Base-by-base conservation (phyloP, 495 filamentous ascomycete species). In the Aspergillus nanangensis region DNA sequence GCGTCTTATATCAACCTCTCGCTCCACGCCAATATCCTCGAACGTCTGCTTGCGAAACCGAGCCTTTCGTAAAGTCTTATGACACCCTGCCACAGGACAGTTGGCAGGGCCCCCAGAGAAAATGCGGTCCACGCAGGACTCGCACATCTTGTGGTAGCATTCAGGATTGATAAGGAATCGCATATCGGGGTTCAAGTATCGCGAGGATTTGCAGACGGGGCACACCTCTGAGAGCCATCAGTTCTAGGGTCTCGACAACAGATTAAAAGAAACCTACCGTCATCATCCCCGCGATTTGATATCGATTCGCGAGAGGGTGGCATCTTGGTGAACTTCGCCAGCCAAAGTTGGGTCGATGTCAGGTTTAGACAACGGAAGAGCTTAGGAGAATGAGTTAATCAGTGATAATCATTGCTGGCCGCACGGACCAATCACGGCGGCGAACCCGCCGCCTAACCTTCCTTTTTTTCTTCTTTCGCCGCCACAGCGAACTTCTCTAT, bases 101-200 rank as follows among this genome's bases (percentile, higher is more conserved):
- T 86, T 83, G 10, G 90, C 85, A 0, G 94, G 93, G 1, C 93
- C 92, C 18, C 83, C 81, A 19, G 85, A 86, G 78, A 96, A 98
- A 49, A 96, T 88, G 20, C 91, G 85, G 71, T 90, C 87, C 39
- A 97, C 92, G 74, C 93, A 97, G 25, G 84, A 87, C 56, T 83
- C 80, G 70, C 93, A 99, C 89, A 99, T 96, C 50, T 87, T 88
- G 78, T 99, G 93, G 76, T 97, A 99, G 78, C 93, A 99, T 72
- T 94, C 88, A 14, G 92, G 87, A 66, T 96, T 95, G 66, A 97
- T 88, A 51, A 94, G 86, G 69, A 99, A 96, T 41, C 79, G 75
- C 80, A 99, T 90, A 69, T 88, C 81, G 18, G 82, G 83, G 71
- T 96, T 97, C 60, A 97, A 82, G 74, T 97, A 97, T 45, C 88